Base-by-base conservation (phyloP, 2,329 filamentous ascomycete species). In the Alternaria atra region DNA sequence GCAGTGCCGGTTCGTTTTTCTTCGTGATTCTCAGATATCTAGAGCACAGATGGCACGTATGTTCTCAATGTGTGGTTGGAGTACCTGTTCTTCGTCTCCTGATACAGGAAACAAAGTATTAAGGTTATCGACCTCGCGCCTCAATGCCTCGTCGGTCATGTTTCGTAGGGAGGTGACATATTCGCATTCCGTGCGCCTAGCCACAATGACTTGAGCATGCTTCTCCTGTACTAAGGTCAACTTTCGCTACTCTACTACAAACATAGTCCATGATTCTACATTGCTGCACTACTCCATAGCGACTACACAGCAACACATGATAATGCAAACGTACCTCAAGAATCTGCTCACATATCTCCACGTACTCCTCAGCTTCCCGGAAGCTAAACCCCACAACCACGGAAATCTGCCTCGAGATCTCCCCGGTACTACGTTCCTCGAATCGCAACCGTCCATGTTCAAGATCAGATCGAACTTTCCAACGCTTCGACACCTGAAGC, bases 391-490 rank as follows among this genome's bases (percentile, higher is more conserved):
- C 61, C 6, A 64, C 52, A 5, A 35, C 12, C 10, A 60, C 25
- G 8, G 42, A 35, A n/a, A 61, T 32, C 20, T 55, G 61, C 32
- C 52, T 55, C 35, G 20, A 17, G 5, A 12, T 13, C 54, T 55
- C 39, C 15, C 60, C 46, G 5, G 27, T 30, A 4, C 23, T n/a
- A 20, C 15, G 32, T 15, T 58, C 58, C 15, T 63, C 42, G 9
- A 68, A 62, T 6, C 57, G 30, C 37, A 66, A 37, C 17, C 52
- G 46, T 2, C 63, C 66, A 44, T 66, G 43, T 15, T 66, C 55
- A 10, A 58, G 30, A 47, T 67, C 55, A 2, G 52, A 55, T 27
- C 40, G 30, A 1, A 56, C 44, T 5, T 52, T 32, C 63, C 65
- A 65, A 10, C 39, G 32, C 15, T 34, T 55, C 35, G 60, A 61